Base-by-base conservation (phyloP, 2,329 filamentous ascomycete genomes). In the Magnaporthiopsis rhizophila region DNA sequence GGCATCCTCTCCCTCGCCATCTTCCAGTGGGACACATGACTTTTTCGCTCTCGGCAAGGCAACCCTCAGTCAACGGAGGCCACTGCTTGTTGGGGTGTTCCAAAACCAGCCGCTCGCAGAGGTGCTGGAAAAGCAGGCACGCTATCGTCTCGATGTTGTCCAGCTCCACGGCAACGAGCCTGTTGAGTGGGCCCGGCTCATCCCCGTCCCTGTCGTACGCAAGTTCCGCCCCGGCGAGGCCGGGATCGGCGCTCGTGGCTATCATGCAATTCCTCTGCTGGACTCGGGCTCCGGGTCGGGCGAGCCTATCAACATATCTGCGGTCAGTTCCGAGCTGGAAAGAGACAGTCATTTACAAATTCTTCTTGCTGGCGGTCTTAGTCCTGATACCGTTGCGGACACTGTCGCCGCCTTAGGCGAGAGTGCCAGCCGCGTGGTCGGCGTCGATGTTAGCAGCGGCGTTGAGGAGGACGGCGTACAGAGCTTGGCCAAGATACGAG, bases 141-240 rank as follows among this genome's bases (percentile, higher is more conserved):
- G 87, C 15, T 87, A 97, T 68, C 81, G 83, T 59, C 84, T 99
- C 58, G 95, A 99, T 73, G 79, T 97, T 63, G 91, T 99, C 8
- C 95, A 99, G 73, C 84, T 99, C 2, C 95, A 99, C 72, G 96
- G 95, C 11, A 84, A 89, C 60, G 96, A 99, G 74, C 94, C 95
- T 2, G 72, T 97, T 4, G 95, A 99, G 74, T 99, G 94, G 93
- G 89, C 93, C 1, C 84, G 79, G 59, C 77, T 90, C n/a, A 92
- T 99, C 61, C 93, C 95, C 1, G 92, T 97, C 0, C 95, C 95
- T 0, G 93, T 99, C 6, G 87, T 99, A 68, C 88, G 87, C 68
- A 90, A 89, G 62, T 99, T 98, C 77, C 86, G 87, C 63, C 92
- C 92, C 0, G 85, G 83, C 2, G 86, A 93, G 62, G 77, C 85